phyloP scores from a whole-genome alignment of 768 basidiomycete genomes.

The Tephrocybe sp. region DNA sequence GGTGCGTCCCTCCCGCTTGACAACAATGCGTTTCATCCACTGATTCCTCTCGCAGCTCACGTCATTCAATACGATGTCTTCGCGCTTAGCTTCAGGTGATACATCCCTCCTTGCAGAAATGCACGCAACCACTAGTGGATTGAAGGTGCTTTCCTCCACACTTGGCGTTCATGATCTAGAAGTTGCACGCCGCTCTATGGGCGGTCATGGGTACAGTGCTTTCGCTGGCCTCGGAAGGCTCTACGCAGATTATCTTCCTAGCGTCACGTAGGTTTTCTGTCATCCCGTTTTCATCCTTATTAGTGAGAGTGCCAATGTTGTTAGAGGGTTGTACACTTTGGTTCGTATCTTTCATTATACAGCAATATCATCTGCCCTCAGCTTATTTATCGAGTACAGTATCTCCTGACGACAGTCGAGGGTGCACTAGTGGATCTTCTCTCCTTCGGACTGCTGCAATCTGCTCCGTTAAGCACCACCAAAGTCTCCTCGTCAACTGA shows the following conservation, averaged over 20 bases:
- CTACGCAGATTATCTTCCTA: slow-evolving; percentile 65
- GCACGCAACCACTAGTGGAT: slow-evolving; percentile 66
- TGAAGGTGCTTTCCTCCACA: slow-evolving; percentile 60
- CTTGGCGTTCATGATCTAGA: slow-evolving; percentile 58
- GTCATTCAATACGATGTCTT: slow-evolving; percentile 48
- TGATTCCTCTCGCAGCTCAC: slow-evolving; percentile 32
- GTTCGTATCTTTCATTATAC: too few species aligned
- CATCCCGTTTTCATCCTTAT: too few species aligned
- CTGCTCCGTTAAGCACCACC: too few species aligned
- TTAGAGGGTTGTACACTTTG: too few species aligned
- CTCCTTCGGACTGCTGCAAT: too few species aligned
- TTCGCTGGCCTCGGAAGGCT: slow-evolving; percentile 64
- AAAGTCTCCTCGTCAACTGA: too few species aligned
- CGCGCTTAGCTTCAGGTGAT: slow-evolving; percentile 52
- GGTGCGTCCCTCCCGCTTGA: slow-evolving; percentile 31
- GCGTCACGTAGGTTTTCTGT: slow-evolving; percentile 48
- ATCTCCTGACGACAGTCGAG: too few species aligned
- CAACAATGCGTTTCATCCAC: neutral
- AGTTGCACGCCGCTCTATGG: slow-evolving; percentile 65
- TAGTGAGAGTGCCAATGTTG: too few species aligned
- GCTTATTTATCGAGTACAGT: too few species aligned
- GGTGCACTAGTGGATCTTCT: too few species aligned
- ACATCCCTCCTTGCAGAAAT: slow-evolving; percentile 65
- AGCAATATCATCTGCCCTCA: too few species aligned
- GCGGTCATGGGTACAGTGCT: slow-evolving; percentile 74